Conservation (phyloP, 768 basidiomycete genomes). For the Hirschioporus abietinus region DNA sequence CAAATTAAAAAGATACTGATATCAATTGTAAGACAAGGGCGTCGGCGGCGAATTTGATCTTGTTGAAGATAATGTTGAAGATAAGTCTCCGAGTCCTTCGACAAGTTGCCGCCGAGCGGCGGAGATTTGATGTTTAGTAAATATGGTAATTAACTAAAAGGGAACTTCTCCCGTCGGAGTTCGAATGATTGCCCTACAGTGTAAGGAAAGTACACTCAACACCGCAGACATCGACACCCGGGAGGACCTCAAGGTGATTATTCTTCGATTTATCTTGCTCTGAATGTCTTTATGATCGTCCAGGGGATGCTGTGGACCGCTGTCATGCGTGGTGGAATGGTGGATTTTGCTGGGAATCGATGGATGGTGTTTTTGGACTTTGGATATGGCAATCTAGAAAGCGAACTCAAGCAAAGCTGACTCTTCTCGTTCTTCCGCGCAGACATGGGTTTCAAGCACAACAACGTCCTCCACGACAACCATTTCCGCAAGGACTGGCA, state of each 20-base stretch:
- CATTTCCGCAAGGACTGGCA: slow-evolving; percentile 99
- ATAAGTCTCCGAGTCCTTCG: too few relatives aligned
- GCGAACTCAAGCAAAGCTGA: neutral
- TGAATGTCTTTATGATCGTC: neutral
- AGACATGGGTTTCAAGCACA: slow-evolving; percentile 74
- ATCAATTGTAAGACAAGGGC: too few relatives aligned
- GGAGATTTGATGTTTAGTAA: neutral
- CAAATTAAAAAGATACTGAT: neutral
- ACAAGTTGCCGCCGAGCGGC: too few relatives aligned
- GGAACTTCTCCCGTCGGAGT: neutral
- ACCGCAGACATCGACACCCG: neutral
- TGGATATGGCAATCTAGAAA: neutral
- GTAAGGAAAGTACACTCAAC: neutral
- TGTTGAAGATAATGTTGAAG: too few relatives aligned
- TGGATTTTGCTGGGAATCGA: neutral
- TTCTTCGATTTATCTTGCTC: neutral
- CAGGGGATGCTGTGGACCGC: neutral
- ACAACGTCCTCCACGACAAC: slow-evolving; percentile 88
- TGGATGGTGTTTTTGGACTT: neutral
- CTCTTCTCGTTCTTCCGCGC: slow-evolving; percentile 21
- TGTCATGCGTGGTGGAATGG: neutral
- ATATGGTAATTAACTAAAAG: neutral
- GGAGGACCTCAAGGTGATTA: neutral
- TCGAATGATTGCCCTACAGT: neutral
- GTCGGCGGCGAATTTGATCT: too few relatives aligned